Evolutionary conservation across 306 rosid genomes (phyloP), one percentile per base, ranked within the genome.

Genomic region (Pyrus communis): DNA sequence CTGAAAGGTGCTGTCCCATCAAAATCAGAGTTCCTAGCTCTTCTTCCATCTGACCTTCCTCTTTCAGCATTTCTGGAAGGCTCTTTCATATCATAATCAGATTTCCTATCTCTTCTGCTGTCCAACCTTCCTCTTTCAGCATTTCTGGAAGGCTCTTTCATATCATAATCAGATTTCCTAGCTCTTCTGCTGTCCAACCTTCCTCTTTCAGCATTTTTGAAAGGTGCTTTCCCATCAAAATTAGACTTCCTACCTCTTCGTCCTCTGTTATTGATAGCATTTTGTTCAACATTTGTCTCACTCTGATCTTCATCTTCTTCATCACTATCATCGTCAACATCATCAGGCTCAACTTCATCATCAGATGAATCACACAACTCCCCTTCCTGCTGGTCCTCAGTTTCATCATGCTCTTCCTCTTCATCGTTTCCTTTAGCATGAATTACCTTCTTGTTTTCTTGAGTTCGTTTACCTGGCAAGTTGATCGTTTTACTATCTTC

Each of bases 401-500:
- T 70, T 19, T 76, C 79, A 21, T 45, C 85, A 19, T n/a, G 79
- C 15, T 64, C 77, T 49, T 69, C 77, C 14, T 46, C 79, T 42
- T 59, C 76, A 58, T 49, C 80, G 57, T 49, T 75, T 40, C 31
- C 84, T 61, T 83, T 79, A 19, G 62, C 3, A 9, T 71, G 49
- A 27, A 4, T 74, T 9, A 67, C 71, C 40, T 71, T 60, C 86
- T 93, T 86, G 68, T 71, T 66, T 25, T 79, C 77, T 22, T 68
- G 73, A 30, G 78, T 19, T 67, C 57, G 72, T 68, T 82, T 82
- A 11, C 54, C 82, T 22, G 72, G 85, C 70, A 61, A 79, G 67
- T 78, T 91, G 49, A 35, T 30, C 28, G 8, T 27, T 70, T 82
- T 88, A 25, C 81, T 15, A 46, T 79, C 91, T 77, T 87, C 91